These are phyloP conservation scores for Aspergillus sparsus DNA, from an alignment of 495 filamentous ascomycete species.

Conservation along the genomic window DNA sequence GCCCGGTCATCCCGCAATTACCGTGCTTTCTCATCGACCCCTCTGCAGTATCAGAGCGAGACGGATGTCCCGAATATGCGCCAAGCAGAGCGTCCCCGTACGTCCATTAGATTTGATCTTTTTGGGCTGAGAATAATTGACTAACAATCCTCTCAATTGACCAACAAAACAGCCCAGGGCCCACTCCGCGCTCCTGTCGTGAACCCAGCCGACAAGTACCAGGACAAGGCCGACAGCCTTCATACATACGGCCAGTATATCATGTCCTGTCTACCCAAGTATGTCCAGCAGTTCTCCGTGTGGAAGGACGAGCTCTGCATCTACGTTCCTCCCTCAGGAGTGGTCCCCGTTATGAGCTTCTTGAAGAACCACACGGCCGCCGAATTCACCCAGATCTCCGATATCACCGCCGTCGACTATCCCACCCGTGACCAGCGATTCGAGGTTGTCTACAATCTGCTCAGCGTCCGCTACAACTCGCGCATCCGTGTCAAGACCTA, in stretches of 20 bases:
- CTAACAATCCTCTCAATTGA: constrained; percentile 22
- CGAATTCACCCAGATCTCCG: constrained; percentile 90
- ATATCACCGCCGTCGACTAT: constrained; percentile 94
- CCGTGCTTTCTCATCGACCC: constrained; percentile 58
- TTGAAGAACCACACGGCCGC: constrained; percentile 97
- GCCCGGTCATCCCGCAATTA: constrained; percentile 53
- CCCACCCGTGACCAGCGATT: constrained; percentile 92
- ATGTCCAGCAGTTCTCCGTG: constrained; percentile 97
- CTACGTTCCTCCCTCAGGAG: constrained; percentile 82
- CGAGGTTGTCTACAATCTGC: constrained; percentile 96
- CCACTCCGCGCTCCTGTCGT: constrained; percentile 76
- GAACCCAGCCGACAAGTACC: constrained; percentile 91
- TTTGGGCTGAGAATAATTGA: constrained; percentile 3
- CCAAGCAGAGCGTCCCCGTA: constrained; percentile 62
- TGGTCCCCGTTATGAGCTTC: constrained; percentile 90
- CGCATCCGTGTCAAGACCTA: constrained; percentile 99
- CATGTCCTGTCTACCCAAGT: constrained; percentile 94
- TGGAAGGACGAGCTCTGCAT: constrained; percentile 99
- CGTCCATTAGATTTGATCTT: constrained; percentile 25
- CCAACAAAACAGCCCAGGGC: constrained; percentile 47
- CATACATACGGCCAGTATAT: constrained; percentile 96
- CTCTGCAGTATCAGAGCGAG: constrained; percentile 50
- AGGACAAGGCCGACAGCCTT: constrained; percentile 76
- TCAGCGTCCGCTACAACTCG: constrained; percentile 93
- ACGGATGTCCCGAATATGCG: constrained; percentile 65